Conservation (phyloP, 805 yeast genomes). For the Lipomyces kockii region DNA sequence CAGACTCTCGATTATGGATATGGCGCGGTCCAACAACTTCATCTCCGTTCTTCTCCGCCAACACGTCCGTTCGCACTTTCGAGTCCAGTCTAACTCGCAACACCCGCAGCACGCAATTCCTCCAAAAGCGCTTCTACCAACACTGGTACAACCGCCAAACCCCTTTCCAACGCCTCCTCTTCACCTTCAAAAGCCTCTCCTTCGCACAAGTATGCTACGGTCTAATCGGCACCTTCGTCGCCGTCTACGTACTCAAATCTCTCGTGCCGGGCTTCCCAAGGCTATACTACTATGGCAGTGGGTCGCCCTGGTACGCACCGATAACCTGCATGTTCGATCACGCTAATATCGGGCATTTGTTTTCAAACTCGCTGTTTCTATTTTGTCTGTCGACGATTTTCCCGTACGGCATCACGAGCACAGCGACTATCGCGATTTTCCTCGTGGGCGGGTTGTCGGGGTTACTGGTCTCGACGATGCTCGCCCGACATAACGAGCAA, state of each 20-base stretch:
- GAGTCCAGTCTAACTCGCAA: neutral
- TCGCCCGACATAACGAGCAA: constrained; percentile 7
- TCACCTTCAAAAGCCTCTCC: constrained; percentile 12
- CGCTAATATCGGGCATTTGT: constrained; percentile 17
- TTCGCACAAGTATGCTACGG: constrained; percentile 18
- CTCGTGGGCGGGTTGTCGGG: constrained; percentile 21
- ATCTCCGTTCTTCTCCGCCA: neutral
- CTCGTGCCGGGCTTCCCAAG: constrained; percentile 27
- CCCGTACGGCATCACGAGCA: constrained; percentile 25
- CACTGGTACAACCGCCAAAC: constrained; percentile 26
- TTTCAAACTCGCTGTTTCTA: constrained; percentile 20
- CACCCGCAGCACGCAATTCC: neutral
- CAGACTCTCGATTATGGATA: neutral
- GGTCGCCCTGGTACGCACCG: constrained; percentile 3
- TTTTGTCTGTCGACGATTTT: constrained; percentile 17
- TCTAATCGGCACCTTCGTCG: constrained; percentile 23
- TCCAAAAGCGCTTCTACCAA: constrained; percentile 20
- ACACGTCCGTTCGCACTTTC: neutral
- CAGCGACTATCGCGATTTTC: constrained; percentile 18
- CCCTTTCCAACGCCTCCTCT: constrained; percentile 5
- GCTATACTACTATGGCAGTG: constrained; percentile 8
- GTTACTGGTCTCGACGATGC: constrained; percentile 1
- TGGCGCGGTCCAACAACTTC: neutral
- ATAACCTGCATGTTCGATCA: constrained; percentile 28
- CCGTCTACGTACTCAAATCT: constrained; percentile 15